phyloP scores from a whole-genome alignment of 2,329 filamentous ascomycete genomes.

The Plenodomus tracheiphilus region DNA sequence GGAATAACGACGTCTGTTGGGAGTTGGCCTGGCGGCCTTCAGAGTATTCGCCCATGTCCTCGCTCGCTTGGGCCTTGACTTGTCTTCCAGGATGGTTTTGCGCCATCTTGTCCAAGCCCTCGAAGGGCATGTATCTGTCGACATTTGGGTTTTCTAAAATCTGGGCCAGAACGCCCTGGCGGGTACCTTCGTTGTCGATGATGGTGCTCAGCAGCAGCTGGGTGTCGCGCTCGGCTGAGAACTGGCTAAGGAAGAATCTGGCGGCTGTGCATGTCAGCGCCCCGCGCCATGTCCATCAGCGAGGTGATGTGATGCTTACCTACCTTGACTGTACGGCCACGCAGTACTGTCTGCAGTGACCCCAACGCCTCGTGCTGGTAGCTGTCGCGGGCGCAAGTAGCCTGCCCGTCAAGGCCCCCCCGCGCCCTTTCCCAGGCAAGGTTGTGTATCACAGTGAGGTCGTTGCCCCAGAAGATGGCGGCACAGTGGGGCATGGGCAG shows the following conservation, averaged over 20 bases:
- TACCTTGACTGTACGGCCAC: constrained; percentile 44
- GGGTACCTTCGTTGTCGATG: constrained; percentile 33
- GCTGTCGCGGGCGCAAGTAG: constrained; percentile 33
- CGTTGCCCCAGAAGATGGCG: constrained; percentile 49
- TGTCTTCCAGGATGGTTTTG: constrained; percentile 12
- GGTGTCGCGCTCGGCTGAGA: constrained; percentile 15
- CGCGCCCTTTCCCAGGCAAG: constrained; percentile 46
- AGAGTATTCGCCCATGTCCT: neutral
- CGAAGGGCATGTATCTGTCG: constrained; percentile 30
- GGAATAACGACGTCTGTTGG: constrained; percentile 49
- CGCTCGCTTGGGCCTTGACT: constrained; percentile 10
- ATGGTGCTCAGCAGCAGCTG: constrained; percentile 39
- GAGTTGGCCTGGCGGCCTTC: constrained; percentile 23
- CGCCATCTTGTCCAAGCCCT: constrained; percentile 26
- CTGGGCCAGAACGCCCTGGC: constrained; percentile 39
- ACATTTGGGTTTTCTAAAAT: constrained; percentile 24
- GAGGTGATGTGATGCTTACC: constrained; percentile 30
- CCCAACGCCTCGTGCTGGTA: constrained; percentile 41
- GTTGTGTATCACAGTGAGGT: constrained; percentile 47
- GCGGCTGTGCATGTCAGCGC: constrained; percentile 24
- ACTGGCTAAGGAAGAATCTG: constrained; percentile 28
- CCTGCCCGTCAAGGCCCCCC: constrained; percentile 40
- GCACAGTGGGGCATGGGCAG: constrained; percentile 47
- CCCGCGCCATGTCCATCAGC: neutral
- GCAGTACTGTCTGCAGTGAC: constrained; percentile 38